Percentiles rank a stretch among this genome's conserved stretches.
Conservation (phyloP, 1,284 basidiomycete genomes). For the Lignosus rhinocerotis region DNA sequence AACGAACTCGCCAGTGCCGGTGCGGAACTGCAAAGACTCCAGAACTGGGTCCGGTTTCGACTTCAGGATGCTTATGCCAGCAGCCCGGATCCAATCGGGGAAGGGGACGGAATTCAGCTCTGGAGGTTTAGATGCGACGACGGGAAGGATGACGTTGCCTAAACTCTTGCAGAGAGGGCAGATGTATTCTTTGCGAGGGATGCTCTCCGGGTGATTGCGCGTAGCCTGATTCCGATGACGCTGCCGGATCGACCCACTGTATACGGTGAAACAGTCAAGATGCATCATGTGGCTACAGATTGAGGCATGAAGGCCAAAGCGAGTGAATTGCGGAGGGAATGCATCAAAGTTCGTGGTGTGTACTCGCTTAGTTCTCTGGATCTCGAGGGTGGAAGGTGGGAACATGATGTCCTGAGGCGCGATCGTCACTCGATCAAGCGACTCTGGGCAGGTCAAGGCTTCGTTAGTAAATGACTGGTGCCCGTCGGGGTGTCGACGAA, state of each 20-base stretch:
- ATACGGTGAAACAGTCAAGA: conserved; percentile 90
- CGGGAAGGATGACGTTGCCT: conserved; percentile 92
- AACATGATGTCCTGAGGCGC: conserved; percentile 41
- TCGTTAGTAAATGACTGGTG: conserved; percentile 74
- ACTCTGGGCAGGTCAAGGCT: conserved; percentile 62
- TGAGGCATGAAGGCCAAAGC: conserved; percentile 86
- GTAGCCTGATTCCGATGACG: conserved; percentile 90
- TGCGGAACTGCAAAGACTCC: conserved; percentile 71
- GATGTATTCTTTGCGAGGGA: conserved; percentile 91
- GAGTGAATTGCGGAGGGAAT: conserved; percentile 71
- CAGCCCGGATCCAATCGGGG: conserved; percentile 79
- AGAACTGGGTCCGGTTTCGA: conserved; percentile 71
- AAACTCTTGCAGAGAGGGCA: conserved; percentile 99
- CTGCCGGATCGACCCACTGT: conserved; percentile 84
- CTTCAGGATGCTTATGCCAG: conserved; percentile 79
- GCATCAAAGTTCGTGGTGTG: conserved; percentile 64
- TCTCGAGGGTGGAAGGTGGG: conserved; percentile 53
- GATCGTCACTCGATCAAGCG: conserved; percentile 59
- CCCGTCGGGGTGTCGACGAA: conserved; percentile 81
- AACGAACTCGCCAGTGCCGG: conserved; percentile 80
- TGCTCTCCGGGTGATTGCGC: conserved; percentile 93
- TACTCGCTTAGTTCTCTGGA: conserved; percentile 48
- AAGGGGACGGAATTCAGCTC: conserved; percentile 61
- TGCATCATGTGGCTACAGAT: conserved; percentile 99
- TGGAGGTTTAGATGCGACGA: conserved; percentile 49